These are phyloP conservation scores for Colletotrichum sp. DNA, from an alignment of 2,329 filamentous ascomycete species.

Conservation along the genomic window DNA sequence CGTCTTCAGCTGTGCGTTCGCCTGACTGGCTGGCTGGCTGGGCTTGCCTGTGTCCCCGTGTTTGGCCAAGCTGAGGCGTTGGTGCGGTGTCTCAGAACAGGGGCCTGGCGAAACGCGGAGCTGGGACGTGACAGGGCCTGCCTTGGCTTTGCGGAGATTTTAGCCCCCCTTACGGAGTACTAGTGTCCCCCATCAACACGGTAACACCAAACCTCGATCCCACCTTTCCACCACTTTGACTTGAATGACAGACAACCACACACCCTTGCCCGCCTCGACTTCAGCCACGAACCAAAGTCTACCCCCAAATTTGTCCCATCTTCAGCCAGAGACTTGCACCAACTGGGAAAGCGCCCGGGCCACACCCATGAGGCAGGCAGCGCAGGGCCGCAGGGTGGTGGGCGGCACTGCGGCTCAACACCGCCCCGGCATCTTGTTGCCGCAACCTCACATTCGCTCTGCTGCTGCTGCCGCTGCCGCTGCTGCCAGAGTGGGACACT, in stretches of 20 bases:
- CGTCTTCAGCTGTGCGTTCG: neutral
- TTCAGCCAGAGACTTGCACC: neutral
- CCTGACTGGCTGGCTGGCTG: neutral
- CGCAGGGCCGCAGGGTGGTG: neutral
- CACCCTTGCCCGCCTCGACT: neutral
- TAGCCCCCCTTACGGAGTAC: neutral
- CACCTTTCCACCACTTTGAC: neutral
- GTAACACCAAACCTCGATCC: neutral
- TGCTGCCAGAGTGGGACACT: neutral
- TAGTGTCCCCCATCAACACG: neutral
- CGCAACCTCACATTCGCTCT: neutral
- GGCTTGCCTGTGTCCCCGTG: neutral
- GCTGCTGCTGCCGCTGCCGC: neutral
- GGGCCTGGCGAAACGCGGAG: slow-evolving; percentile 6
- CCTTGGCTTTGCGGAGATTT: neutral
- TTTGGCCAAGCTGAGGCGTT: slow-evolving; percentile 11
- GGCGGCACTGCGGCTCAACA: neutral
- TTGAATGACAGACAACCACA: neutral
- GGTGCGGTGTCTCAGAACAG: slow-evolving; percentile 21
- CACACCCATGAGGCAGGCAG: neutral
- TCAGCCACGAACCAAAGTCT: neutral
- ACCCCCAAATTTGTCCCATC: neutral
- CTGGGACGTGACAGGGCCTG: neutral
- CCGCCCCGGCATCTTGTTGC: neutral
- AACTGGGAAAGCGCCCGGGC: neutral